Evolutionary conservation across 345 rosid genomes (phyloP), one percentile per base, ranked within the genome.

Genomic region (Acer negundo): DNA sequence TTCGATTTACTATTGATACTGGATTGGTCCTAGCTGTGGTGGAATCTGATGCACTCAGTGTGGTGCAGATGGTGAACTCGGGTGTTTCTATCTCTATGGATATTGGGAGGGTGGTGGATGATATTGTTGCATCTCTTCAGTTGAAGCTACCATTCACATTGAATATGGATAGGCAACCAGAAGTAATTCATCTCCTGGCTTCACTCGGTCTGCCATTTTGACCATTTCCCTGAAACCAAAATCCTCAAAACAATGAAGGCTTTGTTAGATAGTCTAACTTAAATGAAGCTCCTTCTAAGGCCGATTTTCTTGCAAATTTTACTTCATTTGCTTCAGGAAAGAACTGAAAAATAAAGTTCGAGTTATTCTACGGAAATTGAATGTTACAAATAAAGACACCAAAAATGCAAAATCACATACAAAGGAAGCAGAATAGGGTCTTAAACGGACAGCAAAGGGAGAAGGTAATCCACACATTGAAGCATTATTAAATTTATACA

Each of bases 291-390:
- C 95, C 98, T 84, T 80, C 98, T 46, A 95, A 95, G 22, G 84
- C 90, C 0, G 89, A 86, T 28, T 84, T 76, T 66, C 93, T 81
- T 62, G 99, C 99, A 80, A 93, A 90, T 70, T 83, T 80, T 65
- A 93, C 97, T 80, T 95, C 99, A 49, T 84, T 93, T 78, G 97
- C 99, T 86, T 95, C 98, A 0, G 97, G 98, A 72, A 95, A 95
- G 82, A 95, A 95, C 98, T 94, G 91, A 74, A 77, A 82, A 49
- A 67, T 71, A 62, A 77, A 47, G 24, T 28, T 55, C 6, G 22
- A 65, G 17, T 40, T 80, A 16, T 28, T 55, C 10, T 4, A 42
- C 8, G 80, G 2, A 53, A 67, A 73, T 28, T 24, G 40, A 11
- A 62, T 8, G 17, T 47, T 22, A 35, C 7, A 61, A 23, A 20